phyloP scores from a whole-genome alignment of 2,329 filamentous ascomycete species.

The Aspergillus quadrilineatus region DNA sequence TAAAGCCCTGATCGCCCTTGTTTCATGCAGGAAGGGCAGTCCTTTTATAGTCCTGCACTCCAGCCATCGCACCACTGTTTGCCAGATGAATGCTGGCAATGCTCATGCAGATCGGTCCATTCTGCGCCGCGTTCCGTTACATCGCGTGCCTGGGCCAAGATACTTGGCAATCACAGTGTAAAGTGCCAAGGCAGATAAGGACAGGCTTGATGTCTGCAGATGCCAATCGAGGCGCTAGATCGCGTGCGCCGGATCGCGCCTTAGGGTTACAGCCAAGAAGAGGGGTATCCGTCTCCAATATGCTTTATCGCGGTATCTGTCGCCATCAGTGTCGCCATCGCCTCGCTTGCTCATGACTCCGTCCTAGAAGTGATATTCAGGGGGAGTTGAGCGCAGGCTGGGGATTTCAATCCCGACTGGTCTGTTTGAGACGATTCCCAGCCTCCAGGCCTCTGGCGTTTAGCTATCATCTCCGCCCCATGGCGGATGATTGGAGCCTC shows the following conservation, averaged over 20 bases:
- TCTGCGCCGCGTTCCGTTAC: slow-evolving; percentile 11
- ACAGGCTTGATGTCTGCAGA: not conserved
- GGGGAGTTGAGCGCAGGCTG: not conserved
- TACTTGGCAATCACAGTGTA: slow-evolving; percentile 8
- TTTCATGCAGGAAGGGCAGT: not conserved
- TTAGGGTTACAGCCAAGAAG: slow-evolving; percentile 10
- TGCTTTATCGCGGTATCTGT: not conserved
- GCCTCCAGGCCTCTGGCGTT: not conserved
- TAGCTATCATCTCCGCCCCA: not conserved
- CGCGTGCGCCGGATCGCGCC: not conserved
- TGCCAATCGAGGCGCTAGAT: not conserved
- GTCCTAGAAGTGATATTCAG: not conserved
- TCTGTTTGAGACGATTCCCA: not conserved
- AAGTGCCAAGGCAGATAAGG: slow-evolving; percentile 17
- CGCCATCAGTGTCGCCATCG: not conserved
- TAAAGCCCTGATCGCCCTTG: not conserved
- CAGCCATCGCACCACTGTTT: not conserved
- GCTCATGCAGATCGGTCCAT: not conserved
- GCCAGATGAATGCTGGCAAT: not conserved
- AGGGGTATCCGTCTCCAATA: not conserved
- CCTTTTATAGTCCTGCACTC: not conserved
- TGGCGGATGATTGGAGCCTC: not conserved
- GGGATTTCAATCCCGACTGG: not conserved
- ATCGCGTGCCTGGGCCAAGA: slow-evolving; percentile 12
- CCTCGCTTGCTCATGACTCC: not conserved